Conservation (phyloP, 73 alveolate species). For the Uronychia binucleata region DNA sequence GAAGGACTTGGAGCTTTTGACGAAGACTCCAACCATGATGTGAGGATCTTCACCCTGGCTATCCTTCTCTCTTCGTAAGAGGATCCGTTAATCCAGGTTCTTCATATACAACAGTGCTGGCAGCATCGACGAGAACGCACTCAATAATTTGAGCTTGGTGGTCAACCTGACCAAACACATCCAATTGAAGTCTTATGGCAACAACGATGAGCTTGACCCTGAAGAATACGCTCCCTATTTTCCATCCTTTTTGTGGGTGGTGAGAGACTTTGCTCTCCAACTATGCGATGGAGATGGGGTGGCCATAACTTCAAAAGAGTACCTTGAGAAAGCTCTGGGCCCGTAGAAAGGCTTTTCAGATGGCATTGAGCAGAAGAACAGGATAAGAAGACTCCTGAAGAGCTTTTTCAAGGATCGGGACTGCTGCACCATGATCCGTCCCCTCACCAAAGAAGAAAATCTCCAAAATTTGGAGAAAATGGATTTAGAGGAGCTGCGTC, state of each 20-base stretch:
- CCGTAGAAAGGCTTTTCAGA: slow-evolving; percentile 54
- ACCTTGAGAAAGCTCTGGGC: slow-evolving; percentile 89
- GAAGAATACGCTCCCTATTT: slow-evolving; percentile 94
- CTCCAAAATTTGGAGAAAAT: slow-evolving; percentile 75
- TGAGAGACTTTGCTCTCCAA: slow-evolving; percentile 92
- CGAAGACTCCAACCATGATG: slow-evolving; percentile 72
- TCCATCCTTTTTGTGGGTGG: slow-evolving; percentile 96
- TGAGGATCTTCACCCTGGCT: slow-evolving; percentile 88
- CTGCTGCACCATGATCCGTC: slow-evolving; percentile 95
- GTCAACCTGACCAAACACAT: slow-evolving; percentile 87
- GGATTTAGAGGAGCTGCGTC: slow-evolving; percentile 85
- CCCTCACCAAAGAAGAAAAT: slow-evolving; percentile 90
- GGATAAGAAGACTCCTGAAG: slow-evolving; percentile 85
- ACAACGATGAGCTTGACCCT: slow-evolving; percentile 72
- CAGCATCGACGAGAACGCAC: slow-evolving; percentile 92
- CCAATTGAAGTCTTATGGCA: slow-evolving; percentile 70
- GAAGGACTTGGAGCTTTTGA: slow-evolving; percentile 57
- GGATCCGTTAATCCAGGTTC: slow-evolving; percentile 73
- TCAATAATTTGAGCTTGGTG: slow-evolving; percentile 80
- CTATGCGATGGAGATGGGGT: slow-evolving; percentile 84
- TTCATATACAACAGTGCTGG: slow-evolving; percentile 94
- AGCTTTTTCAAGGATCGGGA: slow-evolving; percentile 93
- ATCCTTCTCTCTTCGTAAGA: slow-evolving; percentile 18
- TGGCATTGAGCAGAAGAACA: slow-evolving; percentile 84
- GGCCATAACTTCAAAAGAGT: slow-evolving; percentile 86